Percentiles rank a stretch among this genome's conserved stretches.
Evolutionary conservation across 305 asterid species (phyloP).

Genomic region (Fraxinus albicans): DNA sequence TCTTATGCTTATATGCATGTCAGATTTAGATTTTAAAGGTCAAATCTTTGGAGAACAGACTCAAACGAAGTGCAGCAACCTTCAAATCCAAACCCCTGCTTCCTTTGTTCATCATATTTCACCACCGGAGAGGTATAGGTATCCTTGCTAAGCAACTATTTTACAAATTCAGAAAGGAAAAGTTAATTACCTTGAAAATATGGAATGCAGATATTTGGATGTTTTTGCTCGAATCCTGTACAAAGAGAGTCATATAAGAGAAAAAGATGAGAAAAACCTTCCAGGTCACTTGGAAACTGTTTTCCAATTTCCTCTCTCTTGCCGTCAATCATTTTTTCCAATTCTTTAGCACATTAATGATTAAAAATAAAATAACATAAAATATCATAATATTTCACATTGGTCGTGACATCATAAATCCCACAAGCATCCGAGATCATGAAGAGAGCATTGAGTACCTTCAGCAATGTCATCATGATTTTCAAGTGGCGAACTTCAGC

Average conservation of each 20-base stretch:
- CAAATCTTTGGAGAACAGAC: neutral
- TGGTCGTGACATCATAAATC: constrained; percentile 10
- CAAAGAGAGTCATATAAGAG: constrained; percentile 20
- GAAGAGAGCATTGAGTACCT: constrained; percentile 50
- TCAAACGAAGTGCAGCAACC: neutral
- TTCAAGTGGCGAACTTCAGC: constrained; percentile 83
- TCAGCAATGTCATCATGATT: constrained; percentile 91
- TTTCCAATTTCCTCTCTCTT: constrained; percentile 5
- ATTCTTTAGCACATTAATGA: constrained; percentile 9
- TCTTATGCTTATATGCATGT: neutral
- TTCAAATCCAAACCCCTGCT: neutral
- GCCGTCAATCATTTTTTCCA: constrained; percentile 8
- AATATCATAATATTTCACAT: neutral
- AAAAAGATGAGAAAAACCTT: constrained; percentile 3
- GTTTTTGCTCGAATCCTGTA: constrained; percentile 94
- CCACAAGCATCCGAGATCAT: constrained; percentile 21
- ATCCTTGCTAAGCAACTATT: constrained; percentile 4
- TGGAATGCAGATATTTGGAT: constrained; percentile 94
- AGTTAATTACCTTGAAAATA: constrained; percentile 76
- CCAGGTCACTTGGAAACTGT: neutral
- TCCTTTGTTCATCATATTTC: constrained; percentile 8
- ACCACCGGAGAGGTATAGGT: neutral
- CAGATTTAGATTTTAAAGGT: neutral
- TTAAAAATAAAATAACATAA: neutral
- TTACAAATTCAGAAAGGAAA: constrained; percentile 6